Conservation (phyloP, 352 stramenopile genomes). For the Peronospora farinosa region DNA sequence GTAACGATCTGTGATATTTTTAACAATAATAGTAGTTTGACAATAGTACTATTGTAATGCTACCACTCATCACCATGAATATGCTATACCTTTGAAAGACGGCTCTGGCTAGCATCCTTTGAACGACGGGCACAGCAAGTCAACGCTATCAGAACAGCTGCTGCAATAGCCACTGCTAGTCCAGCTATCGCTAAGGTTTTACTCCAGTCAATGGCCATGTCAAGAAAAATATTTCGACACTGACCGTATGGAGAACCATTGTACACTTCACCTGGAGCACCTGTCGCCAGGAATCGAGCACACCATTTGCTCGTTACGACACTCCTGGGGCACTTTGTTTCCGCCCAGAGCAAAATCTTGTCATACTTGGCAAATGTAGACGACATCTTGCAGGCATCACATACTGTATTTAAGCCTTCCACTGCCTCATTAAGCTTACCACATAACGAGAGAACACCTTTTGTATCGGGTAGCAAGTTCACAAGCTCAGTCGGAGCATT, state of each 20-base stretch:
- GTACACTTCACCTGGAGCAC: conserved; percentile 42
- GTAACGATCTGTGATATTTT: too few relatives aligned
- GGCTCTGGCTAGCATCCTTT: conserved; percentile 5
- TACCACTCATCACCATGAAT: too few relatives aligned
- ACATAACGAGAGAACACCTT: conserved; percentile 56
- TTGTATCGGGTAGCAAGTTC: conserved; percentile 50
- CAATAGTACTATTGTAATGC: too few relatives aligned
- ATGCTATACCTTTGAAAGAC: background rate
- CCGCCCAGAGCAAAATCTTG: conserved; percentile 60
- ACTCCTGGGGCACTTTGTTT: conserved; percentile 55
- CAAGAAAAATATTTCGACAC: conserved; percentile 61
- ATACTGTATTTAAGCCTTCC: conserved; percentile 37
- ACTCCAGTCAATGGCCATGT: conserved; percentile 60
- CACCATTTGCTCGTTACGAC: conserved; percentile 49
- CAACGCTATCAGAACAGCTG: conserved; percentile 47
- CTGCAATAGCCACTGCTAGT: conserved; percentile 39
- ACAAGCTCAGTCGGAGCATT: conserved; percentile 31
- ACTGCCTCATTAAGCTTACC: conserved; percentile 27
- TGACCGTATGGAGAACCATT: conserved; percentile 67
- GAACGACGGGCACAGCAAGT: conserved; percentile 58
- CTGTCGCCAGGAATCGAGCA: conserved; percentile 43
- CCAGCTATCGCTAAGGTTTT: conserved; percentile 47
- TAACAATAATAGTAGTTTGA: too few relatives aligned
- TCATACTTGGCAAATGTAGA: conserved; percentile 57
- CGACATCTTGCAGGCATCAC: conserved; percentile 50